Conservation (phyloP, 345 rosid genomes). For the Erysimum cheiranthoides region DNA sequence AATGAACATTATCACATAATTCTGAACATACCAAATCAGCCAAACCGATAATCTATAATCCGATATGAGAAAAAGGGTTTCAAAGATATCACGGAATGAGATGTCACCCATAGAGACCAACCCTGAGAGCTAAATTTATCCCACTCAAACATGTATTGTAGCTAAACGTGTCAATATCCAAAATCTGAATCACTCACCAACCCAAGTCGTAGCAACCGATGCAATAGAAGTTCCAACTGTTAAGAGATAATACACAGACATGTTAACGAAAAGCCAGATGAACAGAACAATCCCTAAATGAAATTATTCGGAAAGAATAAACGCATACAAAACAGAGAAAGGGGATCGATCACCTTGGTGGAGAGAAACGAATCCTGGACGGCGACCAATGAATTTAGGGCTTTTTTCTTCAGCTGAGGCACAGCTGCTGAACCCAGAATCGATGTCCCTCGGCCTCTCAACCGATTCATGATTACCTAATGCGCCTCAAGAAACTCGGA, state of each 20-base stretch:
- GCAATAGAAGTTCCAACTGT: slow-evolving; percentile 92
- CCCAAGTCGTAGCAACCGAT: slow-evolving; percentile 92
- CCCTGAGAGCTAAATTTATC: not conserved
- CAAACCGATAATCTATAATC: not conserved
- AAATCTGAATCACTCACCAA: slow-evolving; percentile 53
- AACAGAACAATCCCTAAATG: slow-evolving; percentile 8
- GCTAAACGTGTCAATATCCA: not conserved
- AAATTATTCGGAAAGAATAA: slow-evolving; percentile 9
- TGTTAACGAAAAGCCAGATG: not conserved
- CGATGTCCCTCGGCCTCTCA: slow-evolving; percentile 63
- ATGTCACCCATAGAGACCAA: not conserved
- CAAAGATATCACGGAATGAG: not conserved
- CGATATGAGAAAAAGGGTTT: not conserved
- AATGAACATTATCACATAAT: not conserved
- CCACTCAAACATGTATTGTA: not conserved
- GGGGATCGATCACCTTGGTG: slow-evolving; percentile 59
- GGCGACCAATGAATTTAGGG: slow-evolving; percentile 73
- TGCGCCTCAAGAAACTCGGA: not conserved
- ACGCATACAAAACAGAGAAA: not conserved
- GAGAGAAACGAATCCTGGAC: slow-evolving; percentile 82
- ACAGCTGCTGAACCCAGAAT: slow-evolving; percentile 51
- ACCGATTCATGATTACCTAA: slow-evolving; percentile 58
- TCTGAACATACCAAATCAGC: slow-evolving; percentile 1
- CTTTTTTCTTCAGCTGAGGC: slow-evolving; percentile 72
- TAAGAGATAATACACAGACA: slow-evolving; percentile 36